Evolutionary conservation across 345 rosid genomes (phyloP), one percentile per base, ranked within the genome.

Genomic region (Syzygium jambos): DNA sequence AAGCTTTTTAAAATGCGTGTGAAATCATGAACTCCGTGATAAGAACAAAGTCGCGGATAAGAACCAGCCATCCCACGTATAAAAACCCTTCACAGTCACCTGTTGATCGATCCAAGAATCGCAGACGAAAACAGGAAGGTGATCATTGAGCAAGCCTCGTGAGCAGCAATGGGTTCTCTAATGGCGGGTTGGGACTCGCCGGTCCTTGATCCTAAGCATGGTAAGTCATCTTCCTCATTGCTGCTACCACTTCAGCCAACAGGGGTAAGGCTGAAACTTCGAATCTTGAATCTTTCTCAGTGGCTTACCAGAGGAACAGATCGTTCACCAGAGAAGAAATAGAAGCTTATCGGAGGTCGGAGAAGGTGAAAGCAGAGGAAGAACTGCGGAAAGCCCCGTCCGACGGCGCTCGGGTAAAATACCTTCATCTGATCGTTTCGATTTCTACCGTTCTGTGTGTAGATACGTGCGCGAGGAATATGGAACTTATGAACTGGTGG

Each of bases 131-230:
- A 34, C 78, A 51, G 52, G 59, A 46, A 4, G 13, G 54, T 12
- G 63, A 84, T 10, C 22, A 30, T 51, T 38, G 80, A 38, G 84
- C 51, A 41, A 11, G 8, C 21, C 27, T 51, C 16, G 52, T 27
- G 25, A 29, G 52, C 49, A 65, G 51, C 2, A 82, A 97, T 98
- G 99, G 99, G 99, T 88, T 98, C 99, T 91, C 90, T 98, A 91
- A 92, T 98, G 99, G 90, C 96, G 61, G 99, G 99, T 86, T 98
- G 99, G 99, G 97, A 94, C 89, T 98, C 98, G 23, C 94, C 88
- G 25, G 88, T 90, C 17, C 61, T 73, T 4, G 94, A 94, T 93
- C 90, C 94, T 19, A 90, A 89, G 21, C 84, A 89, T 89, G 95
- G 99, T 84, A 52, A 15, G 23, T 6, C 34, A 9, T 41, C 41